Percentiles rank a stretch among this genome's conserved stretches.
Conservation (phyloP, 495 filamentous ascomycete species). For the Apodospora peruviana region DNA sequence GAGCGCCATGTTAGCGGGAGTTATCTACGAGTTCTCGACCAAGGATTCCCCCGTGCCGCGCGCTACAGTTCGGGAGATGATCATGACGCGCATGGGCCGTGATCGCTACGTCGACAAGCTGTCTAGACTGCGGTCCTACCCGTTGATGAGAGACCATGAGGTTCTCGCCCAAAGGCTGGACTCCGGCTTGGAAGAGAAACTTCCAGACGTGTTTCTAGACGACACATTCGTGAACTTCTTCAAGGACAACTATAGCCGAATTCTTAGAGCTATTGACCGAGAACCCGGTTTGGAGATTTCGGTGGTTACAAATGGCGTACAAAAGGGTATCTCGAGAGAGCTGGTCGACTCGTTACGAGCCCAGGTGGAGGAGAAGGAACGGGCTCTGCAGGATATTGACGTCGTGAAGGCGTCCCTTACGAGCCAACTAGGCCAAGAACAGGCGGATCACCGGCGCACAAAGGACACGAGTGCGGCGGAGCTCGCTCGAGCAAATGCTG, state of each 20-base stretch:
- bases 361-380: slow-evolving; percentile 67
- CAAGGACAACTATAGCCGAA: slow-evolving; percentile 88
- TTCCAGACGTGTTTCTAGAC: slow-evolving; percentile 85
- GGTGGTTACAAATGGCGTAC: slow-evolving; percentile 67
- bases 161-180: slow-evolving; percentile 65
- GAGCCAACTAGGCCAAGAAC: slow-evolving; percentile 68
- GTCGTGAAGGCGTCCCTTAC: slow-evolving; percentile 60
- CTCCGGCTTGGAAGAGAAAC: slow-evolving; percentile 47
- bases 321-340: slow-evolving; percentile 78
- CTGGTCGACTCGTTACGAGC: slow-evolving; percentile 76
- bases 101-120: slow-evolving; percentile 88
- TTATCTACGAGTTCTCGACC: slow-evolving; percentile 95
- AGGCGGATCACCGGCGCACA: slow-evolving; percentile 65
- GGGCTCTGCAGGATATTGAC: slow-evolving; percentile 63
- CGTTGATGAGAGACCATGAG: slow-evolving; percentile 87
- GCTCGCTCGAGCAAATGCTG: slow-evolving; percentile 55
- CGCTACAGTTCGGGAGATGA: slow-evolving; percentile 71
- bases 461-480: slow-evolving; percentile 65
- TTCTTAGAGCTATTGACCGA: slow-evolving; percentile 82
- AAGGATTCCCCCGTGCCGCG: slow-evolving; percentile 92
- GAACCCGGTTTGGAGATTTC: slow-evolving; percentile 83
- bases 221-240: slow-evolving; percentile 86
- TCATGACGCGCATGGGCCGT: slow-evolving; percentile 73
- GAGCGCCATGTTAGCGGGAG: slow-evolving; percentile 75
- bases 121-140: slow-evolving; percentile 68